These are phyloP conservation scores for Colletotrichum tropicale DNA, from an alignment of 2,329 filamentous ascomycete genomes.

Conservation along the genomic window DNA sequence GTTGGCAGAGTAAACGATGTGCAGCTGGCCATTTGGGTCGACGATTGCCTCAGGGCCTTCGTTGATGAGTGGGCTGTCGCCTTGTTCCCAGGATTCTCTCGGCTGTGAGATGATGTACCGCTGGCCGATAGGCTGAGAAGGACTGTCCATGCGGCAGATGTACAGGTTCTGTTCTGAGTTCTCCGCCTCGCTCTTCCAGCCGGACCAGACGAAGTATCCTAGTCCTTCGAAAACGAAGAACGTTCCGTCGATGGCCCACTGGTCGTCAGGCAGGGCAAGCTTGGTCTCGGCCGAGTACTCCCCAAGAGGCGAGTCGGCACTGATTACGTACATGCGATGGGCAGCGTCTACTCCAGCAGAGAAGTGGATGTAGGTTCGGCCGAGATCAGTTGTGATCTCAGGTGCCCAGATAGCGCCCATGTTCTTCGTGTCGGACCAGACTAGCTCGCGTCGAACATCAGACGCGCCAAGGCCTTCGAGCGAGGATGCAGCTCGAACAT, in stretches of 20 bases:
- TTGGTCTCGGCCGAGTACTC: constrained; percentile 22
- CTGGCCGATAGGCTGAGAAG: constrained; percentile 17
- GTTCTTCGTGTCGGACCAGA: constrained; percentile 21
- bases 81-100: constrained; percentile 26
- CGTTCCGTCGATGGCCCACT: constrained; percentile 28
- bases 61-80: constrained; percentile 22
- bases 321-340: constrained; percentile 29
- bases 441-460: constrained; percentile 9
- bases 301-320: constrained; percentile 20
- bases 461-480: constrained; percentile 20
- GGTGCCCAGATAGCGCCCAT: constrained; percentile 25
- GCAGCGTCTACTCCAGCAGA: constrained; percentile 15
- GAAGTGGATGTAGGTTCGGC: constrained; percentile 25
- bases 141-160: constrained; percentile 26
- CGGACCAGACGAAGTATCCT: constrained; percentile 29
- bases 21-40: constrained; percentile 28
- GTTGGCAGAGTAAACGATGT: constrained; percentile 30
- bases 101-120: constrained; percentile 29
- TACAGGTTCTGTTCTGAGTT: constrained; percentile 25
- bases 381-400: constrained; percentile 22
- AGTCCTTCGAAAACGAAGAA: constrained; percentile 22
- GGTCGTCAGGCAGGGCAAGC: constrained; percentile 24
- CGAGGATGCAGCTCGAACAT: constrained; percentile 20
- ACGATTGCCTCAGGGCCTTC: constrained; percentile 27
- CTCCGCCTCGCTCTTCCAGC: constrained; percentile 19